phyloP scores from a whole-genome alignment of 371 early-diverging fungal genomes.

The Rhizopus delemar region DNA sequence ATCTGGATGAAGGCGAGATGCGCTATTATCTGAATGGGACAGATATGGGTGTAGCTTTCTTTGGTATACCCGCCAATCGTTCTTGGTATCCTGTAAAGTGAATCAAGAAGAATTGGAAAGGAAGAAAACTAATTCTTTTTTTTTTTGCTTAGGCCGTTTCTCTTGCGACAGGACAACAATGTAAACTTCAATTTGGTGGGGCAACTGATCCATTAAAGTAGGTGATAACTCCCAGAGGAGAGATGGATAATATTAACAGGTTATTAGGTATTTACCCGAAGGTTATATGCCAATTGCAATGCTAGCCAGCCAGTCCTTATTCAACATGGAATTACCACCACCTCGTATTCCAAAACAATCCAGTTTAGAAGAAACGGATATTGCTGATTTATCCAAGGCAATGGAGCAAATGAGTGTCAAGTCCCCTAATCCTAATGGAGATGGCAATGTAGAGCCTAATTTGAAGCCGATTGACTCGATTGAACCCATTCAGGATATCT shows the following conservation, averaged over 20 bases:
- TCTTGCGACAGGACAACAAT: conserved; percentile 45
- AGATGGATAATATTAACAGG: neutral
- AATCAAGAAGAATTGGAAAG: neutral
- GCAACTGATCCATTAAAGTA: conserved; percentile 36
- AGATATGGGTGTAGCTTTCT: conserved; percentile 71
- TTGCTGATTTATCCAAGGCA: conserved; percentile 11
- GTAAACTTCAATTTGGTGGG: conserved; percentile 45
- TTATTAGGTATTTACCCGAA: conserved; percentile 31
- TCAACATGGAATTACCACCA: conserved; percentile 23
- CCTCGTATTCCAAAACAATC: conserved; percentile 13
- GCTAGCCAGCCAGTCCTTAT: conserved; percentile 13
- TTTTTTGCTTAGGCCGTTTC: conserved; percentile 34
- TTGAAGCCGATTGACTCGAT: conserved; percentile 22
- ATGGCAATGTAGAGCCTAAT: conserved; percentile 27
- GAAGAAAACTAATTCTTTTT: neutral
- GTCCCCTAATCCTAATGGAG: neutral
- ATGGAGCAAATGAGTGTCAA: conserved; percentile 2
- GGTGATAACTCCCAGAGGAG: neutral
- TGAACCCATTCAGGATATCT: neutral
- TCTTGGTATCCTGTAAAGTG: conserved; percentile 60
- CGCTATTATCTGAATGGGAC: conserved; percentile 63
- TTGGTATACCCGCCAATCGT: conserved; percentile 32
- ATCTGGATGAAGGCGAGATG: conserved; percentile 58
- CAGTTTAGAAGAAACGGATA: conserved; percentile 16
- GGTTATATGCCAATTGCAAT: conserved; percentile 31